These are phyloP conservation scores for Hamigera avellanea DNA, from an alignment of 495 filamentous ascomycete genomes.

Conservation along the genomic window DNA sequence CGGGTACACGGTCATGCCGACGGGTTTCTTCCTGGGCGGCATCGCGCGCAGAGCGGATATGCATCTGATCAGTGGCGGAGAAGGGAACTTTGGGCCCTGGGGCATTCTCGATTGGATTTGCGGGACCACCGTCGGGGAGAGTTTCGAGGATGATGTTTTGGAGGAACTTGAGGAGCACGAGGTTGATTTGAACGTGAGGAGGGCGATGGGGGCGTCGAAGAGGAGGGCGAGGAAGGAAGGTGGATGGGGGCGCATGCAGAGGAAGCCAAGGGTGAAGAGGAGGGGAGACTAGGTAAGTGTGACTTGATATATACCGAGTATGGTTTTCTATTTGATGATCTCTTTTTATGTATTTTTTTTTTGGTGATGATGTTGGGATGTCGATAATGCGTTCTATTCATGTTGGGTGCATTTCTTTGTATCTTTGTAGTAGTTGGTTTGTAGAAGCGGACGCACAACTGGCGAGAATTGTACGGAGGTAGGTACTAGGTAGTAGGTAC, in stretches of 20 bases:
- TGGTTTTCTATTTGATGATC: too few relatives aligned
- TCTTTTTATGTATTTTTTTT: too few relatives aligned
- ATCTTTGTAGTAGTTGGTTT: too few relatives aligned
- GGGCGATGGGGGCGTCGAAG: conserved; percentile 17
- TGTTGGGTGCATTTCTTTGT: too few relatives aligned
- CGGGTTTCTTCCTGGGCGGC: conserved; percentile 58
- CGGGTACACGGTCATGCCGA: conserved; percentile 66
- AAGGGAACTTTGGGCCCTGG: conserved; percentile 69
- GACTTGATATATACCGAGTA: too few relatives aligned
- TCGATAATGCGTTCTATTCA: too few relatives aligned
- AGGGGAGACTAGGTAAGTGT: conserved; percentile 5
- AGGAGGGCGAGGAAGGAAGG: conserved; percentile 10
- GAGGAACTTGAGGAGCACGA: conserved; percentile 13
- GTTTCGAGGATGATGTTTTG: conserved; percentile 30
- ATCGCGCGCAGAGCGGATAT: conserved; percentile 58
- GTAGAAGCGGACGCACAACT: too few relatives aligned
- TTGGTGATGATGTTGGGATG: too few relatives aligned
- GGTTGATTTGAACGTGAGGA: conserved; percentile 13
- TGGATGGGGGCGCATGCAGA: conserved; percentile 6
- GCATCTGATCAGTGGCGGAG: conserved; percentile 48
- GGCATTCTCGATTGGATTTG: conserved; percentile 67
- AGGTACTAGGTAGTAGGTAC: too few relatives aligned
- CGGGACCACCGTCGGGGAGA: conserved; percentile 52
- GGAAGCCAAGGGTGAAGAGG: conserved; percentile 4
- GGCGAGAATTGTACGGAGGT: too few relatives aligned